Evolutionary conservation across 177 flowering plant species (phyloP), one percentile per base, ranked within the genome.

Genomic region (Vitis hybrid): DNA sequence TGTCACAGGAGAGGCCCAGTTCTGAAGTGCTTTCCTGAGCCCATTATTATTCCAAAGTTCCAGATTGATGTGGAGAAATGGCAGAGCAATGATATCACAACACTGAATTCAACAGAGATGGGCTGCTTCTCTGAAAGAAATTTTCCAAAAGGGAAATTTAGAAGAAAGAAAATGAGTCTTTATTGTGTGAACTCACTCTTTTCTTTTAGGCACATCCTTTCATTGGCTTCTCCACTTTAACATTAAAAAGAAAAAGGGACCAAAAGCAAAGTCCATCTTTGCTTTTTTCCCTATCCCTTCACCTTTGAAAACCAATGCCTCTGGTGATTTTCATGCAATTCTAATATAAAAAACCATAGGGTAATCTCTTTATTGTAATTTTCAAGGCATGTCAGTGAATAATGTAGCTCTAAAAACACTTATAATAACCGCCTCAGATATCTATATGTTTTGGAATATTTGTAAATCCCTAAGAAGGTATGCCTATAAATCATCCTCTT

Each of bases 391-490:
- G 73, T 57, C 75, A 73, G 66, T 66, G 64, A 73, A 62, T 26
- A 55, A 73, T 74, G 68, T 48, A 58, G 64, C 56, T 59, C 55
- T 67, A 51, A 67, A 56, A 50, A 53, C 64, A 61, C 60, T 19
- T 67, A 49, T 53, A 69, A 73, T 59, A 50, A 62, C 53, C 59
- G 66, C 48, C 56, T 61, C 29, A 64, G 63, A 79, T 76, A 77
- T 82, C 72, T 79, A 39, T 39, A 39, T 39, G 72, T 67, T 26
- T 74, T 68, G 79, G 84, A 76, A 84, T 85, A 82, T 81, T 80
- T 83, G 80, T 72, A 78, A 85, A 89, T 89, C 86, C 88, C 88
- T 67, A 82, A 75, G 84, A 80, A 88, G 82, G 73, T 80, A 60
- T 76, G 79, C 79, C 82, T 78, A 66, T 70, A 70, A 78, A 69